Base-by-base conservation (phyloP, 306 rosid genomes). In the Lagenaria siceraria region DNA sequence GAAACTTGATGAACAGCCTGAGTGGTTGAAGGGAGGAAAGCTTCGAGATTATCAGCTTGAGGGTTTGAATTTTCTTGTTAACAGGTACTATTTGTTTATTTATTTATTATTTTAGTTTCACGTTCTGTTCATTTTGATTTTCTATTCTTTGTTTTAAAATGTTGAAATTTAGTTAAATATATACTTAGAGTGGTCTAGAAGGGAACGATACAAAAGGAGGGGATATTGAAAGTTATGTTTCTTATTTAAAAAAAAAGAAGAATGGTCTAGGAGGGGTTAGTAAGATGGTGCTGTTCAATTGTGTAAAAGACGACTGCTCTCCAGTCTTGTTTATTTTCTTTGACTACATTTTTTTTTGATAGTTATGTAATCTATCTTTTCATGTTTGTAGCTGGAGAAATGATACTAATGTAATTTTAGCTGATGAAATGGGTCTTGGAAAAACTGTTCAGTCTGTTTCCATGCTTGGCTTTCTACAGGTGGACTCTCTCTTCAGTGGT, bases 341-440 rank as follows among this genome's bases (percentile, higher is more conserved):
- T 52, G 11, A 21, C 15, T 60, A 29, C 49, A 19, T 40, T 80
- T 61, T 52, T n/a, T 53, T 55, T 22, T 82, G 71, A 65, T 56
- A 78, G 80, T 61, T 79, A 81, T 78, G 82, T 87, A 75, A 86
- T 72, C 79, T 38, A 29, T 76, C 36, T 79, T 31, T 83, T 87
- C 75, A 80, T 54, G 59, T 69, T 86, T 79, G 84, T 87, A 96
- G 99, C 77, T 96, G 99, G 99, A 92, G 99, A 82, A 96, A 96
- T 85, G 97, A 96, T 84, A 96, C 99, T 64, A 96, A 92, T 86
- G 98, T 96, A 80, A 96, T 96, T 83, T 92, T 96, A 89, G 99
- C 99, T 75, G 99, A 96, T 92, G 99, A 96, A 86, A 96, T 96
- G 99, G 99, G 99, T 79, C 99, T 96, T 78, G 99, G 99, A 48